Evolutionary conservation across 768 basidiomycete genomes (phyloP).

Genomic region (Kwoniella newhampshirensis): DNA sequence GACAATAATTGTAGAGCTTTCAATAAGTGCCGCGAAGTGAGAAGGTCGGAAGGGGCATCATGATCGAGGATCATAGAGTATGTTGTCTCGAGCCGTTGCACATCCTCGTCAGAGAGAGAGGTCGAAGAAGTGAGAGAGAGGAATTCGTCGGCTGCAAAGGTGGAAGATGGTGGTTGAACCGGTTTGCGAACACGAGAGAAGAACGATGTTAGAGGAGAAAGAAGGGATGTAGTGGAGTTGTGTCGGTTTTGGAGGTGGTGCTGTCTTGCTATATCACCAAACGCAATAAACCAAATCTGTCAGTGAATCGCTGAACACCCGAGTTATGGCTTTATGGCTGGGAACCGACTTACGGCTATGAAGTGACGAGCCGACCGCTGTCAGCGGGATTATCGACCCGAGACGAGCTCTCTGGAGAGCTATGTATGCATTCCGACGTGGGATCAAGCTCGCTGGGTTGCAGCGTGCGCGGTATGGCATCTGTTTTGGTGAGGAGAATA

Average conservation of each 20-base stretch:
- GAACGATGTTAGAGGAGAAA: conserved; percentile 18
- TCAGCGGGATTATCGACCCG: background rate
- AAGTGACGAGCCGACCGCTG: no score
- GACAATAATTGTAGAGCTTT: background rate
- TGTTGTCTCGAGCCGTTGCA: background rate
- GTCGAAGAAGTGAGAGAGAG: background rate
- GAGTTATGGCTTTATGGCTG: no score
- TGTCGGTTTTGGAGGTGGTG: background rate
- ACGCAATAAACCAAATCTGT: no score
- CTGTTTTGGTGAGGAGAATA: conserved; percentile 5
- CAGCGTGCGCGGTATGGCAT: conserved; percentile 23
- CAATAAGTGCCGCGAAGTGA: background rate
- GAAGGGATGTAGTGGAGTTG: conserved; percentile 17
- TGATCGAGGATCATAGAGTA: background rate
- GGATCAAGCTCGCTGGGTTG: conserved; percentile 9
- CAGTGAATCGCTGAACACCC: no score
- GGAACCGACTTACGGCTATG: no score
- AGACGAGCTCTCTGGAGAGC: background rate
- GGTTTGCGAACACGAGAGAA: conserved; percentile 9
- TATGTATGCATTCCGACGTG: conserved; percentile 9
- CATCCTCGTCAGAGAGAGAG: background rate
- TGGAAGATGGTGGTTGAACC: background rate
- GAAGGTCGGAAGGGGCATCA: background rate
- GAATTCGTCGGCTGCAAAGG: background rate
- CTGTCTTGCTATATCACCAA: background rate